A percentile compares a stretch with the other conserved stretches of the same genome.
Conservation (phyloP, 2,329 filamentous ascomycete genomes). For the Onygenales sp. region DNA sequence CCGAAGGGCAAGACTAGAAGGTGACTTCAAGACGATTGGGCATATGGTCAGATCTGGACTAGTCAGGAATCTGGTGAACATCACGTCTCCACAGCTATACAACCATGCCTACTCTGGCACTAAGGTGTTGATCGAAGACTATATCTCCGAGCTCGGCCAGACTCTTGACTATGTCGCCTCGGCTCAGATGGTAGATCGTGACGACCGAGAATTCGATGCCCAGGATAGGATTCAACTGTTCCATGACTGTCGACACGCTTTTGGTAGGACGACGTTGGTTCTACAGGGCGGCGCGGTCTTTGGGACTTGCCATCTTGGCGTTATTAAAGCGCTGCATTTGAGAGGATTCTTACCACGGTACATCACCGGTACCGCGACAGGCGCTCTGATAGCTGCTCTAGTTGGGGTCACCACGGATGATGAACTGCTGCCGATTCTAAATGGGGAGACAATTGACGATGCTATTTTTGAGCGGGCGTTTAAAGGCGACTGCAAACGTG, state of each 20-base stretch:
- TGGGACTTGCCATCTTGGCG: constrained; percentile 79
- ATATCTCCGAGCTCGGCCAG: constrained; percentile 73
- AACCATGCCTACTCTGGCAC: constrained; percentile 80
- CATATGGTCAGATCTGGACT: constrained; percentile 69
- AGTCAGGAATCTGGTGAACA: constrained; percentile 83
- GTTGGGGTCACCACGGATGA: constrained; percentile 82
- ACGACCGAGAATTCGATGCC: constrained; percentile 49
- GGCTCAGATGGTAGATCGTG: constrained; percentile 49
- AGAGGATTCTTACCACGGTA: constrained; percentile 76
- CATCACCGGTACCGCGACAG: constrained; percentile 83
- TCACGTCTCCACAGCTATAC: constrained; percentile 71
- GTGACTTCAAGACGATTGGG: constrained; percentile 64
- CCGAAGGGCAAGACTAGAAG: constrained; percentile 57
- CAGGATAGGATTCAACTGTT: constrained; percentile 78
- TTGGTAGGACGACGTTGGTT: constrained; percentile 76
- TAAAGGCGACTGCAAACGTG: constrained; percentile 10
- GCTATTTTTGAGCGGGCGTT: constrained; percentile 57
- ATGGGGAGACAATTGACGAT: constrained; percentile 71
- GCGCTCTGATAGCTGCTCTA: constrained; percentile 78
- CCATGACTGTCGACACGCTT: constrained; percentile 78
- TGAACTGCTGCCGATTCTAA: constrained; percentile 67
- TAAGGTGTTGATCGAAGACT: constrained; percentile 84
- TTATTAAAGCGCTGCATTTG: constrained; percentile 77
- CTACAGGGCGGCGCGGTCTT: constrained; percentile 88
- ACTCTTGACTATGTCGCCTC: constrained; percentile 67